Conservation (phyloP, 2,329 filamentous ascomycete genomes). For the Rachicladosporium sp. region DNA sequence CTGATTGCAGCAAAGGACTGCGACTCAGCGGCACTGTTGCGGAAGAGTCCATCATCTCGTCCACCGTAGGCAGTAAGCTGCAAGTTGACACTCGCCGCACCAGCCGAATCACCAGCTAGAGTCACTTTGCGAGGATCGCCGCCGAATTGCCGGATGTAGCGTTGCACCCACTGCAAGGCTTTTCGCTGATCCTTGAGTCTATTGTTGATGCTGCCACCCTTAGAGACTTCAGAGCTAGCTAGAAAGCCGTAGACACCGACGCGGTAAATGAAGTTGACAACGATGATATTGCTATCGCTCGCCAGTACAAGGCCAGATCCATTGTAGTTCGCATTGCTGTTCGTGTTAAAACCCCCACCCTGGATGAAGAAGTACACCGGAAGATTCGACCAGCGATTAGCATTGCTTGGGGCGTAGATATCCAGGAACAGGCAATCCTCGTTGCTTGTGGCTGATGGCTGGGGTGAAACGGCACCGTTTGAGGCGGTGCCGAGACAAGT, state of each 20-base stretch:
- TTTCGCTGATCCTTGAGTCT: slow-evolving; percentile 60
- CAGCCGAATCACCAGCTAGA: slow-evolving; percentile 57
- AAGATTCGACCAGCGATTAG: slow-evolving; percentile 38
- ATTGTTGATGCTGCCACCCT: slow-evolving; percentile 47
- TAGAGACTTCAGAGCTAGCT: slow-evolving; percentile 40
- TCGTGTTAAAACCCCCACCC: slow-evolving; percentile 36
- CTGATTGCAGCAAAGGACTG: slow-evolving; percentile 39
- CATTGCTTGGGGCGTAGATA: slow-evolving; percentile 47
- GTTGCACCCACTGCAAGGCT: slow-evolving; percentile 56
- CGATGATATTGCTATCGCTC: slow-evolving; percentile 47
- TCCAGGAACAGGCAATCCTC: slow-evolving; percentile 63
- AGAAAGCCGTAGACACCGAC: slow-evolving; percentile 65
- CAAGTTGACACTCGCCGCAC: slow-evolving; percentile 50
- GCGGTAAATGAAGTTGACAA: slow-evolving; percentile 65
- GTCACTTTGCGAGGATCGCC: slow-evolving; percentile 56
- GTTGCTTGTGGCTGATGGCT: slow-evolving; percentile 21
- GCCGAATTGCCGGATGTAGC: slow-evolving; percentile 54
- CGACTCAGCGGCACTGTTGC: slow-evolving; percentile 40
- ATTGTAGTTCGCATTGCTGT: slow-evolving; percentile 40
- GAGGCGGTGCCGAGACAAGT: slow-evolving; percentile 21
- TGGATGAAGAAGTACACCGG: slow-evolving; percentile 53
- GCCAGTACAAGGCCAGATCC: slow-evolving; percentile 48
- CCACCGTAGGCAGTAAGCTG: slow-evolving; percentile 43
- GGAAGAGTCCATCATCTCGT: slow-evolving; percentile 35
- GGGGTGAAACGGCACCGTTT: not conserved